These are phyloP conservation scores for Auriscalpium microsporum DNA, from an alignment of 768 basidiomycete genomes.

Conservation along the genomic window DNA sequence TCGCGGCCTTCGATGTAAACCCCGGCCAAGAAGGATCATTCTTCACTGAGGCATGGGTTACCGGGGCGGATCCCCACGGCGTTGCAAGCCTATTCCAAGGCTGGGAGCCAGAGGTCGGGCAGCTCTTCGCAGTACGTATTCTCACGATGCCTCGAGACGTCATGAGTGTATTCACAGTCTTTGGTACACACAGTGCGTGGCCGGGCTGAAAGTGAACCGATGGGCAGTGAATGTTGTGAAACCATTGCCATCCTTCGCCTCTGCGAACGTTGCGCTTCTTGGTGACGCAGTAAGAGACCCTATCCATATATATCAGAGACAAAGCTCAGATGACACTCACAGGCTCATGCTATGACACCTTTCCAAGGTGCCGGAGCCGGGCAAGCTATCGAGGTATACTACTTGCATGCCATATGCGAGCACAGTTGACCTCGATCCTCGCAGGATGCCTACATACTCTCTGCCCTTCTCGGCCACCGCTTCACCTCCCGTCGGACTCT, in stretches of 20 bases:
- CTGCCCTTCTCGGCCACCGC: conserved; percentile 36
- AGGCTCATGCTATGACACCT: conserved; percentile 34
- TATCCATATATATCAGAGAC: neutral
- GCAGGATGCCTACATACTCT: conserved; percentile 30
- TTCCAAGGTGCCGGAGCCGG: conserved; percentile 39
- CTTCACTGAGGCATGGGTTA: conserved; percentile 2
- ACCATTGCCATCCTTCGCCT: conserved; percentile 42
- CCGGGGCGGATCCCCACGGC: neutral
- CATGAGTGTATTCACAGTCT: neutral
- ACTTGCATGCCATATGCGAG: too few species aligned
- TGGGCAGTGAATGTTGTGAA: conserved; percentile 60
- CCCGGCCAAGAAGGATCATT: conserved; percentile 3
- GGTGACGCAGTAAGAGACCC: conserved; percentile 30
- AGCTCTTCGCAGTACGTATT: conserved; percentile 41
- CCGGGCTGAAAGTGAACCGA: conserved; percentile 21
- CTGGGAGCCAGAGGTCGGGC: conserved; percentile 12
- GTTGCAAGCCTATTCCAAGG: conserved; percentile 1
- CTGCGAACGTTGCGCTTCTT: conserved; percentile 42
- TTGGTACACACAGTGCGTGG: neutral
- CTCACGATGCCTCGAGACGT: neutral
- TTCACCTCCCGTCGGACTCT: conserved; percentile 16
- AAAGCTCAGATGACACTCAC: neutral
- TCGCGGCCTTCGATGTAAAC: conserved; percentile 6
- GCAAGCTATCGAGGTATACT: conserved; percentile 33
- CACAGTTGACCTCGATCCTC: neutral